These are phyloP conservation scores for Ogataea nonfermentans DNA, from an alignment of 805 yeast species.

Conservation along the genomic window DNA sequence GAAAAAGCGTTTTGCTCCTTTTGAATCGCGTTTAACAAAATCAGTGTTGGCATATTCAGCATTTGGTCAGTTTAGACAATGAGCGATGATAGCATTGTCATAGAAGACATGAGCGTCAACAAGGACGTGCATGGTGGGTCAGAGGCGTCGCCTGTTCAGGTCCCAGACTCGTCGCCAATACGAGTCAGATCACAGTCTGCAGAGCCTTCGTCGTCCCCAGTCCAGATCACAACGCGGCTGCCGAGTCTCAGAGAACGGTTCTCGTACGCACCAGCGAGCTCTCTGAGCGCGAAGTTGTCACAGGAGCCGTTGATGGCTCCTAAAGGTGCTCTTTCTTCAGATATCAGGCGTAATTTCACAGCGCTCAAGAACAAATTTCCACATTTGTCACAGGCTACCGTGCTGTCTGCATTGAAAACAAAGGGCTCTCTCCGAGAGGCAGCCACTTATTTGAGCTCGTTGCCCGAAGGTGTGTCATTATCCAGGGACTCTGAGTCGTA, in stretches of 20 bases:
- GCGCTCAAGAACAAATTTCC: conserved; percentile 36
- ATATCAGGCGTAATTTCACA: conserved; percentile 29
- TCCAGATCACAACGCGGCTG: conserved; percentile 25
- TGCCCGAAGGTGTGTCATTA: conserved; percentile 19
- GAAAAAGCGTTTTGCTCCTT: conserved; percentile 5
- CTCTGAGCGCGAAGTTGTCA: conserved; percentile 3
- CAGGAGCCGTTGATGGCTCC: conserved; percentile 10
- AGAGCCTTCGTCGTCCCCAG: conserved; percentile 25
- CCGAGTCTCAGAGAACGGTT: conserved; percentile 42
- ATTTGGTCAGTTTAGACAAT: conserved; percentile 3
- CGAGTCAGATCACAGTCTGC: conserved; percentile 9
- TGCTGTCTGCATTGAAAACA: conserved; percentile 32
- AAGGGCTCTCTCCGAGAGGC: conserved; percentile 35
- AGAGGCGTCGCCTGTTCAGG: conserved; percentile 38
- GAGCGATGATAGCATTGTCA: conserved; percentile 19
- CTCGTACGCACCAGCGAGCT: conserved; percentile 32
- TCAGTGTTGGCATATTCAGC: background rate
- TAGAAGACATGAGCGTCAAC: conserved; percentile 11
- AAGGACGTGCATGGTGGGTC: conserved; percentile 5
- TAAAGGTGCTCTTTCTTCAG: conserved; percentile 23
- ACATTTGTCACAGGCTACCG: conserved; percentile 27
- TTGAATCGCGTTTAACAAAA: conserved; percentile 11
- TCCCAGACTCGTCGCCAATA: conserved; percentile 49
- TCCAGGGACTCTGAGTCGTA: conserved; percentile 9
- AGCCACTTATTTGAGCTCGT: conserved; percentile 25